phyloP scores from a whole-genome alignment of 345 rosid species.

The Lenwebbia sp. region DNA sequence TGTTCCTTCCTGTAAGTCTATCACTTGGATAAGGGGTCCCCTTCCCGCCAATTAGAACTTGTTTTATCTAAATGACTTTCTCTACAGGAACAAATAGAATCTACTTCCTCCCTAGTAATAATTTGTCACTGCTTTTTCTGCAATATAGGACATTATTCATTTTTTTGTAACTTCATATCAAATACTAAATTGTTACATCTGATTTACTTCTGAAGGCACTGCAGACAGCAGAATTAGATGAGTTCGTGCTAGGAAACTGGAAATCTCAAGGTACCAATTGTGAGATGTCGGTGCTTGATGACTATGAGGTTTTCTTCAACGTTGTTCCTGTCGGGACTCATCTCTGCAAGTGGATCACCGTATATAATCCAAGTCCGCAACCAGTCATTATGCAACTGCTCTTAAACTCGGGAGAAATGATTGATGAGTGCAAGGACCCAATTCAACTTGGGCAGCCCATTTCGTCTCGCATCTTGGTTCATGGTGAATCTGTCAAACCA shows the following conservation, averaged over 20 bases:
- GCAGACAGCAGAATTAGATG: conserved; percentile 33
- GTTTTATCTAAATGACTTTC: background rate
- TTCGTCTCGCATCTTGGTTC: conserved; percentile 12
- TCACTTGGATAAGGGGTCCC: background rate
- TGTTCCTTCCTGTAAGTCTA: background rate
- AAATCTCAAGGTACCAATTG: conserved; percentile 42
- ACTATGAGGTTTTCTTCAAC: conserved; percentile 38
- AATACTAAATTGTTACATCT: background rate
- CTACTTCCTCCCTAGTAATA: background rate
- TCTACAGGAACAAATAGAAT: background rate
- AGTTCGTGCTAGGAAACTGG: conserved; percentile 43
- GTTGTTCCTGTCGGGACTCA: conserved; percentile 38
- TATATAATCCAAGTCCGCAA: conserved; percentile 51
- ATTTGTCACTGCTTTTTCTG: background rate
- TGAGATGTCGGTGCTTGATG: conserved; percentile 44
- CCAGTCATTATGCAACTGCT: conserved; percentile 70
- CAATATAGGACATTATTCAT: background rate
- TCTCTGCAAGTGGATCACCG: conserved; percentile 46
- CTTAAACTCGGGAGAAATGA: conserved; percentile 45
- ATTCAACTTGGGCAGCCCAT: conserved; percentile 19
- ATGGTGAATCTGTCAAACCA: conserved; percentile 5
- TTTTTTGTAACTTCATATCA: background rate
- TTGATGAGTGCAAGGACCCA: conserved; percentile 37
- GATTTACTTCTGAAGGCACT: conserved; percentile 19
- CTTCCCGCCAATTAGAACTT: background rate